Conservation (phyloP, 345 rosid genomes). For the Citrus trifoliata region DNA sequence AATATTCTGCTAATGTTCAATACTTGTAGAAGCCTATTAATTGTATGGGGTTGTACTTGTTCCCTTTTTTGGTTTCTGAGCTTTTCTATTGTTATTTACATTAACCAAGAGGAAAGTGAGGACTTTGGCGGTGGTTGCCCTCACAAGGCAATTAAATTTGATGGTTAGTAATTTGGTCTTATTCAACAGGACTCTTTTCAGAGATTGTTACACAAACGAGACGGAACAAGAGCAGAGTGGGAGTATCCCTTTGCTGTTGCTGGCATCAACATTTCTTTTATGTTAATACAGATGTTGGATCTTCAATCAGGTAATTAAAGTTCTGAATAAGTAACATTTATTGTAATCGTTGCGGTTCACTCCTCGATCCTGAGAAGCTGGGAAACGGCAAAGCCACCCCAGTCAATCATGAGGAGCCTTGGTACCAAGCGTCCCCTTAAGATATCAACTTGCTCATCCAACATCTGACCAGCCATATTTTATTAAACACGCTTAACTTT, state of each 20-base stretch:
- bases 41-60: neutral
- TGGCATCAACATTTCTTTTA: conserved; percentile 93
- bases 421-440: neutral
- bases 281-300: conserved; percentile 64
- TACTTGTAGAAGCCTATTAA: neutral
- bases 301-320: conserved; percentile 67
- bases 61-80: neutral
- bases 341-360: neutral
- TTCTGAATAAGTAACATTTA: neutral
- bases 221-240: conserved; percentile 89
- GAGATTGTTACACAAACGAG: conserved; percentile 76
- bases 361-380: neutral
- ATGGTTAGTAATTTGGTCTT: neutral
- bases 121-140: neutral
- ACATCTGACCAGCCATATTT: neutral
- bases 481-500: neutral
- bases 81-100: neutral
- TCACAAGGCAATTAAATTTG: neutral
- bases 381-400: neutral
- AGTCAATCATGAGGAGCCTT: no score
- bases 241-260: conserved; percentile 98
- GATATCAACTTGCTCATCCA: neutral
- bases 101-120: neutral
- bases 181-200: conserved; percentile 65
- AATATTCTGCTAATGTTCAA: neutral